A percentile compares a stretch with the other conserved stretches of the same genome.
Conservation (phyloP, 2,329 filamentous ascomycete genomes). For the Fusarium acutatum region DNA sequence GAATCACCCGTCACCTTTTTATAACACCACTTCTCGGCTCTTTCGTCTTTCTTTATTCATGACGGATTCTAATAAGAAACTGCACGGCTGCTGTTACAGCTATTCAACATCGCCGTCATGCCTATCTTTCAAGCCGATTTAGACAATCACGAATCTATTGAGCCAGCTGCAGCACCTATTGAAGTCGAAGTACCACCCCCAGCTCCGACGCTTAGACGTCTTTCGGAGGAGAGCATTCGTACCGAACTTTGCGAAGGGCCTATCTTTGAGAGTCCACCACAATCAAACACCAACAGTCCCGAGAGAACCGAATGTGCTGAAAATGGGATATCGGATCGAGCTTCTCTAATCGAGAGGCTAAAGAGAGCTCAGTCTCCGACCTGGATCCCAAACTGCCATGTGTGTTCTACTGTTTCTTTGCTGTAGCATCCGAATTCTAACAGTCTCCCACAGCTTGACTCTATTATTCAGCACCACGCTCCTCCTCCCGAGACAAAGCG, state of each 20-base stretch:
- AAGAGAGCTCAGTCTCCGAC: slow-evolving; percentile 81
- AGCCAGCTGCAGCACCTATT: slow-evolving; percentile 33
- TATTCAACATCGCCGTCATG: slow-evolving; percentile 51
- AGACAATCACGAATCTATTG: slow-evolving; percentile 47
- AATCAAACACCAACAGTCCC: slow-evolving; percentile 36
- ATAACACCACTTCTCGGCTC: not conserved
- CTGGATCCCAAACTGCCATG: slow-evolving; percentile 74
- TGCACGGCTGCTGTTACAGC: slow-evolving; percentile 48
- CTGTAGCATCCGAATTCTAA: slow-evolving; percentile 12
- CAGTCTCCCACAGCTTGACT: slow-evolving; percentile 48
- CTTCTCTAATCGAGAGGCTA: slow-evolving; percentile 83
- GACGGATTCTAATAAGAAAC: slow-evolving; percentile 19
- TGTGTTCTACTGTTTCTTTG: slow-evolving; percentile 47
- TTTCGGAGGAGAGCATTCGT: slow-evolving; percentile 68
- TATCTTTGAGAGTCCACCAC: slow-evolving; percentile 53
- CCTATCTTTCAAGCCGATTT: slow-evolving; percentile 66
- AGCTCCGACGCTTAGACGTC: slow-evolving; percentile 38
- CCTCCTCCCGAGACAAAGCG: slow-evolving; percentile 19
- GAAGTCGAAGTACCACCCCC: slow-evolving; percentile 23
- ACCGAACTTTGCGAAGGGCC: slow-evolving; percentile 70
- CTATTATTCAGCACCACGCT: slow-evolving; percentile 43
- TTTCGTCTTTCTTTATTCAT: slow-evolving; percentile 30
- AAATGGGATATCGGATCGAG: slow-evolving; percentile 65
- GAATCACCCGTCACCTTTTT: not conserved
- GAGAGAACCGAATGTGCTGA: slow-evolving; percentile 38